Evolutionary conservation across 495 filamentous ascomycete species (phyloP).

Genomic region (Ascodesmis nigricans): DNA sequence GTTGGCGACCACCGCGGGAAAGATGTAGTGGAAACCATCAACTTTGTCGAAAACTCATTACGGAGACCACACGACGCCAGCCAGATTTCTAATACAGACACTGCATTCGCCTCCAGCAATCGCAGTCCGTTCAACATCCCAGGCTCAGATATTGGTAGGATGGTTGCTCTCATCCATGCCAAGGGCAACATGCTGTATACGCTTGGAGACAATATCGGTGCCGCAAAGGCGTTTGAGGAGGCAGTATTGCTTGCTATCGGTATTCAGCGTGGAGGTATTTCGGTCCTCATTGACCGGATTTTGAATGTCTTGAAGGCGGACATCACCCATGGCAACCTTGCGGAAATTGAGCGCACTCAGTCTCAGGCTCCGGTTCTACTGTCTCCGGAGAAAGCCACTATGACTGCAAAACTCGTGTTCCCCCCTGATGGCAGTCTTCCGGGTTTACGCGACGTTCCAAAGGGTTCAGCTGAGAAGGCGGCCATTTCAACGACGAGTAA

Average conservation of each 20-base stretch:
- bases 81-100: conserved; percentile 9
- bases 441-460: conserved; percentile 52
- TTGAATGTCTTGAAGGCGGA: conserved; percentile 42
- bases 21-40: conserved; percentile 77
- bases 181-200: conserved; percentile 98
- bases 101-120: conserved; percentile 25
- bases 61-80: conserved; percentile 25
- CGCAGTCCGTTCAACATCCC: conserved; percentile 73
- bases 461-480: conserved; percentile 51
- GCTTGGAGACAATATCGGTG: conserved; percentile 59
- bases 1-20: conserved; percentile 60
- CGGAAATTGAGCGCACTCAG: conserved; percentile 10
- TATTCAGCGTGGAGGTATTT: conserved; percentile 45
- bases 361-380: conserved; percentile 48
- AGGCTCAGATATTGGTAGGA: conserved; percentile 76
- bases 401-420: conserved; percentile 72
- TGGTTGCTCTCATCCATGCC: conserved; percentile 78
- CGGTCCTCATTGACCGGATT: conserved; percentile 60
- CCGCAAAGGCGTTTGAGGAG: conserved; percentile 83
- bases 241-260: conserved; percentile 78
- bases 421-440: conserved; percentile 52
- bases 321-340: conserved; percentile 20
- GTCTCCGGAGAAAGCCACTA: conserved; percentile 60
- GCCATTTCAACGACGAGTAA: conserved; percentile 90
- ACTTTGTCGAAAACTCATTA: conserved; percentile 62